Percentiles rank a stretch among this genome's conserved stretches.
Evolutionary conservation across 1,284 basidiomycete genomes (phyloP).

Genomic region (Leccinum solheimii): DNA sequence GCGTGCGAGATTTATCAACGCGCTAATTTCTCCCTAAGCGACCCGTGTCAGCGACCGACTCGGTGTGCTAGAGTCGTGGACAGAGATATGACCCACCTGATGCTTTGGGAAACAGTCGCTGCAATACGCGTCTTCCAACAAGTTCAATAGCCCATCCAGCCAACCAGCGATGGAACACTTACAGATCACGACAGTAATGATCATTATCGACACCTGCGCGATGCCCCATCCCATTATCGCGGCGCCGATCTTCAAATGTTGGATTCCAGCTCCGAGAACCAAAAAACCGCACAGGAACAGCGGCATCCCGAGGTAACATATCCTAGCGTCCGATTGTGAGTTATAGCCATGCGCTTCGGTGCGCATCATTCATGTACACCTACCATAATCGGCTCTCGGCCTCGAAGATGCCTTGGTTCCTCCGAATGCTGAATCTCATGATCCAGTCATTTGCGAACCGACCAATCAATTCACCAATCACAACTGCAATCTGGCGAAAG

Average conservation of each 20-base stretch:
- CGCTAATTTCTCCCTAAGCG: constrained; percentile 51
- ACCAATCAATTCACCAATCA: constrained; percentile 70
- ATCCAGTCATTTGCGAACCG: constrained; percentile 70
- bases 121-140: constrained; percentile 48
- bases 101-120: constrained; percentile 47
- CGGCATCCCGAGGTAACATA: constrained; percentile 62
- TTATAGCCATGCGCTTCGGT: neutral
- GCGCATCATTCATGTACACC: constrained; percentile 12
- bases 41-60: neutral
- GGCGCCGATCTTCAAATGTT: constrained; percentile 55
- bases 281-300: constrained; percentile 67
- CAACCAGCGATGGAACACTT: constrained; percentile 19
- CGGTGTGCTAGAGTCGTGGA: neutral
- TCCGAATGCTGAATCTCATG: constrained; percentile 52
- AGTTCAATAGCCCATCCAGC: neutral
- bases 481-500: constrained; percentile 49
- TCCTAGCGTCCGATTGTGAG: constrained; percentile 40
- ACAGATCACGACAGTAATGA: constrained; percentile 67
- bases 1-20: constrained; percentile 52
- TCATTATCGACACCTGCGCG: constrained; percentile 59
- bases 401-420: constrained; percentile 69
- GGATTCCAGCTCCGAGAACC: constrained; percentile 56
- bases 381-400: constrained; percentile 71
- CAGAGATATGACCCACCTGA: constrained; percentile 19
- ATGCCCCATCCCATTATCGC: constrained; percentile 71